Base-by-base conservation (phyloP, 108 stramenopile genomes). In the Skeletonema menzelii region DNA sequence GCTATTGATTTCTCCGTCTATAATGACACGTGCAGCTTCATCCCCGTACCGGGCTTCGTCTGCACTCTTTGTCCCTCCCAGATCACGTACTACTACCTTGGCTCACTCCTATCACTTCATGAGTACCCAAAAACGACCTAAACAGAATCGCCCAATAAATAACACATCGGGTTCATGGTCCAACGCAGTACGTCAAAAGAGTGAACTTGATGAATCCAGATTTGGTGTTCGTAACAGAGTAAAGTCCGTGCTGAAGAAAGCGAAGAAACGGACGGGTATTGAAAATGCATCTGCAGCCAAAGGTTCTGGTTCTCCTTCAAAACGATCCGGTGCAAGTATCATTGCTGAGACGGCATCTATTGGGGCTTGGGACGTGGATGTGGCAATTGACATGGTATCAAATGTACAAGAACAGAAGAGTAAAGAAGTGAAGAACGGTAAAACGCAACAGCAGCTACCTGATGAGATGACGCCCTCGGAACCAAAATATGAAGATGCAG, bases 191-290 rank as follows among this genome's bases (percentile, higher is more conserved):
- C 69, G 76, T 28, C 69, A 77, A 35, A 77, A 55, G 65, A 70
- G 59, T 55, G 69, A 66, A 22, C 44, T 70, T 31, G 70, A 70
- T 24, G 76, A 77, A 67, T 77, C 76, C 37, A 70, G 76, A 61
- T 82, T 92, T 27, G 84, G 86, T 60, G 89, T 93, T 3, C 83
- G 92, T 11, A 76, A 72, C 42, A 62, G 92, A 56, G 92, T 93
- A 1, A 79, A 77, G 44, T 74, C 79, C 0, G 92, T 91, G 17
- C 73, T 93, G 55, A 82, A 87, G 68, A 86, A 85, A 68, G 92
- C 92, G 11, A 73, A 85, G 67, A 80, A 84, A 42, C 79, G 92
- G 20, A 93, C 92, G 27, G 92, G 92, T 38, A 82, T 93, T n/a
- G 70, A 70, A 12, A 91, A 90, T 65, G 46, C 27, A 62, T 88